These are phyloP conservation scores for Aspergillus campestris DNA, from an alignment of 495 filamentous ascomycete genomes.

Conservation along the genomic window DNA sequence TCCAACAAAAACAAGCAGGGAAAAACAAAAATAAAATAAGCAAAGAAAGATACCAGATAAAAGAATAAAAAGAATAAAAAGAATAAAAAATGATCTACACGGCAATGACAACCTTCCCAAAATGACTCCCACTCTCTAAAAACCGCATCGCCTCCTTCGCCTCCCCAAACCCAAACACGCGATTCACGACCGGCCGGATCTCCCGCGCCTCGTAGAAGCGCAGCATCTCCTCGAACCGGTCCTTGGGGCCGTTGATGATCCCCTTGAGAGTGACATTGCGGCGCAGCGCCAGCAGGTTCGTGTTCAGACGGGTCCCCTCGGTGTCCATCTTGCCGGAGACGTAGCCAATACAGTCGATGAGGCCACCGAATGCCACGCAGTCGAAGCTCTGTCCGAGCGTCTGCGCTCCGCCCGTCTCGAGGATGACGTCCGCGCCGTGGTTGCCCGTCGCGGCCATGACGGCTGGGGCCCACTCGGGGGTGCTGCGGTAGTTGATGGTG, in stretches of 20 bases:
- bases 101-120: constrained; percentile 61
- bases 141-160: constrained; percentile 42
- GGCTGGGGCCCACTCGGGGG: constrained; percentile 58
- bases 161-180: constrained; percentile 48
- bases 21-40: too few relatives aligned
- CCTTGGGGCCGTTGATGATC: constrained; percentile 51
- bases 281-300: constrained; percentile 43
- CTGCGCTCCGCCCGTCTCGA: constrained; percentile 57
- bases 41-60: too few relatives aligned
- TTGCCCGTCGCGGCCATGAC: constrained; percentile 53
- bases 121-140: constrained; percentile 61
- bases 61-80: too few relatives aligned
- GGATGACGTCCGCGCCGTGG: constrained; percentile 58
- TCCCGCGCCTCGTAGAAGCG: constrained; percentile 49
- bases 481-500: constrained; percentile 62
- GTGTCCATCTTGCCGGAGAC: constrained; percentile 48
- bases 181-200: constrained; percentile 56
- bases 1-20: too few relatives aligned
- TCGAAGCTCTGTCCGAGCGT: constrained; percentile 55
- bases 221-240: constrained; percentile 56
- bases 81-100: too few relatives aligned
- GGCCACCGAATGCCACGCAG: constrained; percentile 57
- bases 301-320: constrained; percentile 35
- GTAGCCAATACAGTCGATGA: constrained; percentile 62
- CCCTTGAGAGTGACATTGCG: constrained; percentile 47